Conservation (phyloP, 139 green algal species). For the Trebouxia sp. region DNA sequence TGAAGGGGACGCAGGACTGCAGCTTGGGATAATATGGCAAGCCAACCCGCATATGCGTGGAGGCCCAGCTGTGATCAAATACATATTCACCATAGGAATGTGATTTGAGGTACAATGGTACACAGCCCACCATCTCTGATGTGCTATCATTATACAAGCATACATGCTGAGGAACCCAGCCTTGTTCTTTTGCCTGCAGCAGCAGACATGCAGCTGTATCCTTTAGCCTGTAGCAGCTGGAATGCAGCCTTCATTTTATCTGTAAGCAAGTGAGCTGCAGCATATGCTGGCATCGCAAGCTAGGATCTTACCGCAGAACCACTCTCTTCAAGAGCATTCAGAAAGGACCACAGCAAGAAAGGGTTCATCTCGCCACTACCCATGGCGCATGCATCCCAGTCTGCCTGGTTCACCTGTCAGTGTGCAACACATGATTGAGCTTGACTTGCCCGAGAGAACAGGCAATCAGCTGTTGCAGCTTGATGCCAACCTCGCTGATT, state of each 20-base stretch:
- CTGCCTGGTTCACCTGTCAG: conserved; percentile 42
- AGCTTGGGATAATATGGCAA: conserved; percentile 91
- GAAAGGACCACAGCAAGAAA: conserved; percentile 73
- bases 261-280: not conserved
- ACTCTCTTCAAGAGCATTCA: conserved; percentile 68
- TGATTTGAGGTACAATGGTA: conserved; percentile 73
- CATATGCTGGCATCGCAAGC: not conserved
- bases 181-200: conserved; percentile 22
- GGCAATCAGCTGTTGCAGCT: not conserved
- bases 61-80: conserved; percentile 69
- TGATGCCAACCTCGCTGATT: conserved; percentile 7
- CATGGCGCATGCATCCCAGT: conserved; percentile 71
- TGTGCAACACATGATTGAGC: not conserved
- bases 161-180: conserved; percentile 78
- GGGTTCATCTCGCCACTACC: conserved; percentile 64
- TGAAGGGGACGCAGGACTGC: conserved; percentile 88
- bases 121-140: conserved; percentile 54
- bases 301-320: conserved; percentile 50
- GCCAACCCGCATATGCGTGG: conserved; percentile 30
- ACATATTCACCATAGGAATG: conserved; percentile 88
- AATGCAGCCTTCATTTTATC: not conserved
- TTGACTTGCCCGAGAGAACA: no score
- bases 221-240: not conserved
- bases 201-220: not conserved
- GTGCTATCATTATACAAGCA: conserved; percentile 42